Evolutionary conservation across 2,329 filamentous ascomycete genomes (phyloP).

Genomic region (Dactylonectria estremocensis): DNA sequence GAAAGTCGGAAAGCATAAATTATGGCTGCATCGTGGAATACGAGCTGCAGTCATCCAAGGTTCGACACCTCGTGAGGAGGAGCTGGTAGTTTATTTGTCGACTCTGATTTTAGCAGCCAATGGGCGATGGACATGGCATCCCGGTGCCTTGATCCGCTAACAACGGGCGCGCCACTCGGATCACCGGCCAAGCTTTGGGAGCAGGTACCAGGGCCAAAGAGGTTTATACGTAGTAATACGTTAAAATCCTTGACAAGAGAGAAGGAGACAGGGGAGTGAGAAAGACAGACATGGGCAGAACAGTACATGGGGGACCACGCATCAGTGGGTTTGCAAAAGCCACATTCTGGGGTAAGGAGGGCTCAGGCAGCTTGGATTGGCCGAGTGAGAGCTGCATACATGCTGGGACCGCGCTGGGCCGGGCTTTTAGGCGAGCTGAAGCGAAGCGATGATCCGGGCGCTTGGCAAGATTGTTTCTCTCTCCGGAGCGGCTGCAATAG

Average conservation of each 20-base stretch:
- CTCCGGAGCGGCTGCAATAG: neutral
- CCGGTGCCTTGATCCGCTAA: neutral
- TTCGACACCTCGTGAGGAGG: neutral
- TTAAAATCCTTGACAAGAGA: neutral
- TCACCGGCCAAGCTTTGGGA: neutral
- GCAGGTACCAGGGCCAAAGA: neutral
- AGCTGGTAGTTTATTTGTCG: conserved; percentile 3
- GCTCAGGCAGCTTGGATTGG: neutral
- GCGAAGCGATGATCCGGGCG: neutral
- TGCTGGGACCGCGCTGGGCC: neutral
- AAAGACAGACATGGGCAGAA: neutral
- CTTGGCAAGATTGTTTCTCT: neutral
- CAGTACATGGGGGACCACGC: no score
- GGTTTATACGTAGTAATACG: neutral
- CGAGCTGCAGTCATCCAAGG: conserved; percentile 10
- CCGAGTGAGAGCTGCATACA: neutral
- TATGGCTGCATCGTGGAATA: conserved; percentile 1
- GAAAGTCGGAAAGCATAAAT: conserved; percentile 6
- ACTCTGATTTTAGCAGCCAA: conserved; percentile 4
- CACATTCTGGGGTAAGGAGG: neutral
- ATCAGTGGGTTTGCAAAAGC: neutral
- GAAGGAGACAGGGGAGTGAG: neutral
- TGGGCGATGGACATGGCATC: neutral
- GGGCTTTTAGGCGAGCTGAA: neutral
- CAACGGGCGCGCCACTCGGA: neutral